Conservation (phyloP, 345 rosid genomes). For the Aquilaria sinensis region DNA sequence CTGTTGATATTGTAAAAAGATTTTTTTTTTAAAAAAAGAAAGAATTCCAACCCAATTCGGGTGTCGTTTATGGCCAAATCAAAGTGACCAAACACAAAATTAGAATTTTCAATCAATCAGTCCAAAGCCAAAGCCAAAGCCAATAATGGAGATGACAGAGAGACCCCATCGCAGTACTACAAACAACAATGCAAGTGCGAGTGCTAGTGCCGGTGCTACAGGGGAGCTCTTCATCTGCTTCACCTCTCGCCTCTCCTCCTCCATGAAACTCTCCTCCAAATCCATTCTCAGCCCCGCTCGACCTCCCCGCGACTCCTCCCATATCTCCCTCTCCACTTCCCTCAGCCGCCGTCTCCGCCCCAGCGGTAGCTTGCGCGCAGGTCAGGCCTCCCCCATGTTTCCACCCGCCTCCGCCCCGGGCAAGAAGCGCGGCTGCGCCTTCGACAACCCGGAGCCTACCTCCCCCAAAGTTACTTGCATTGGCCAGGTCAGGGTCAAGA, state of each 20-base stretch:
- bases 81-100: no score
- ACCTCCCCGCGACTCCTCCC: conserved; percentile 37
- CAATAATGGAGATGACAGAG: conserved; percentile 52
- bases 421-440: conserved; percentile 55
- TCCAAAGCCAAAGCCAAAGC: no score
- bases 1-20: no score
- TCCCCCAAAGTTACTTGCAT: conserved; percentile 97
- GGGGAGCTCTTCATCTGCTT: conserved; percentile 81
- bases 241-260: conserved; percentile 79
- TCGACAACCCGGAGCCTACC: conserved; percentile 81
- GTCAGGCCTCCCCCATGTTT: conserved; percentile 86
- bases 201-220: conserved; percentile 13
- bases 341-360: conserved; percentile 67
- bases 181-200: conserved; percentile 33
- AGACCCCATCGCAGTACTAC: conserved; percentile 64
- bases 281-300: conserved; percentile 76
- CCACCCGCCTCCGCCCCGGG: conserved; percentile 39
- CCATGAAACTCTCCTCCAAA: conserved; percentile 84
- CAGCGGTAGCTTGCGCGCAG: conserved; percentile 73
- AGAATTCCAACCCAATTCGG: no score
- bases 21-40: no score
- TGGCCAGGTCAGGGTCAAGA: conserved; percentile 97
- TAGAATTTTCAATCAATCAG: no score
- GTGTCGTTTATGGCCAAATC: no score
- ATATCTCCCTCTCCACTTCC: conserved; percentile 75